phyloP scores from a whole-genome alignment of 148 eudicot genomes.

The Fallopia convolvulus region DNA sequence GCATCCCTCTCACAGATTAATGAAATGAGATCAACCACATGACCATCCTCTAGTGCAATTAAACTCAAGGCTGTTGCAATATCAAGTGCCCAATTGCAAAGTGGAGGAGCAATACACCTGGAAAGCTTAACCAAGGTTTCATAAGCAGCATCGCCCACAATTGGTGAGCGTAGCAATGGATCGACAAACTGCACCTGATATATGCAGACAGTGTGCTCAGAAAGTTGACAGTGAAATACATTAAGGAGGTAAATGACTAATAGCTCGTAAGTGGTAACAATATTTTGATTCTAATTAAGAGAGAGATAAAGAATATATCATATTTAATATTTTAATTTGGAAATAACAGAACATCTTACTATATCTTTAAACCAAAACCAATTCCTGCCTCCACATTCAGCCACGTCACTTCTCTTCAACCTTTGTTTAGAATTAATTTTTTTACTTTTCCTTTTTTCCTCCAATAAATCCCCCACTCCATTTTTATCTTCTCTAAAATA shows the following conservation, averaged over 20 bases:
- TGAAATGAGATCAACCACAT: slow-evolving; percentile 47
- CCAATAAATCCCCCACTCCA: no score
- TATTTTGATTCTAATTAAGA: not conserved
- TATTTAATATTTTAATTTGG: not conserved
- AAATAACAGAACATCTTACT: not conserved
- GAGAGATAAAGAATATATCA: not conserved
- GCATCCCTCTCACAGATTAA: slow-evolving; percentile 30
- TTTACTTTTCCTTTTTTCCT: no score
- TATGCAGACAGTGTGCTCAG: not conserved
- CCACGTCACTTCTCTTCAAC: no score
- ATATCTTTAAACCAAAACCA: no score
- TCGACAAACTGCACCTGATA: slow-evolving; percentile 73
- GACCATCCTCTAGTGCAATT: slow-evolving; percentile 44
- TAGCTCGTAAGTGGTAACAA: not conserved
- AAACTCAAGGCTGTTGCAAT: slow-evolving; percentile 85
- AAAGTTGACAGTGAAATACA: not conserved
- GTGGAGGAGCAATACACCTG: slow-evolving; percentile 79
- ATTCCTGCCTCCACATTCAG: no score
- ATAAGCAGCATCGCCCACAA: slow-evolving; percentile 77
- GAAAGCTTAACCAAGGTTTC: slow-evolving; percentile 85
- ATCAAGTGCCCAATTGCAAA: slow-evolving; percentile 84
- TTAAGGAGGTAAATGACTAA: not conserved
- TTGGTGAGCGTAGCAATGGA: slow-evolving; percentile 67
- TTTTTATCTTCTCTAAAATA: no score
- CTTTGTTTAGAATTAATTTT: no score